Percentiles rank a stretch among this genome's conserved stretches.
phyloP scores from a whole-genome alignment of 306 rosid genomes.

The Carpinus viminea region DNA sequence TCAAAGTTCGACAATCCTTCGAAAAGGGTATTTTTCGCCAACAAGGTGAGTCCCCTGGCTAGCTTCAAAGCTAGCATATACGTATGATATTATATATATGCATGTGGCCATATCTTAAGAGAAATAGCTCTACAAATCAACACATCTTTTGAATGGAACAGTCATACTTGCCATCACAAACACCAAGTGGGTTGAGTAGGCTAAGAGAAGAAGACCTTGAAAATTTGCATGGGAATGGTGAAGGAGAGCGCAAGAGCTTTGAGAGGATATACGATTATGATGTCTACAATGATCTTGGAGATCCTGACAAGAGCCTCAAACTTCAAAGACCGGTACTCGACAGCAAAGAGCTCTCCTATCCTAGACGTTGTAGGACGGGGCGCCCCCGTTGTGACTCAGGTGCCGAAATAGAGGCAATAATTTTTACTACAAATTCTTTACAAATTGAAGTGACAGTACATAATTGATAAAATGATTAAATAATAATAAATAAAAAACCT shows the following conservation, averaged over 20 bases:
- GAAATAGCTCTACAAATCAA: too few relatives aligned
- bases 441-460: too few relatives aligned
- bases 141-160: neutral
- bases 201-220: slow-evolving; percentile 57
- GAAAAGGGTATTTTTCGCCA: slow-evolving; percentile 60
- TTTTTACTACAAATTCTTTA: too few relatives aligned
- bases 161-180: slow-evolving; percentile 63
- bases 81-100: neutral
- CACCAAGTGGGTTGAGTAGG: slow-evolving; percentile 60
- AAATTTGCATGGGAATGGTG: slow-evolving; percentile 51
- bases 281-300: slow-evolving; percentile 65
- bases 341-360: slow-evolving; percentile 54
- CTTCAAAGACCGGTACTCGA: slow-evolving; percentile 67
- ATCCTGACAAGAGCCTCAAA: slow-evolving; percentile 43
- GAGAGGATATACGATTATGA: slow-evolving; percentile 78
- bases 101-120: too few relatives aligned
- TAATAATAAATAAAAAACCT: too few relatives aligned
- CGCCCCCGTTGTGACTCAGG: slow-evolving; percentile 46
- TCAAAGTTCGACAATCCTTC: slow-evolving; percentile 53
- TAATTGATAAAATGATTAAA: too few relatives aligned
- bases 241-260: slow-evolving; percentile 47
- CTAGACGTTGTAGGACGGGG: slow-evolving; percentile 70
- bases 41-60: slow-evolving; percentile 44
- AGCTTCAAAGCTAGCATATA: neutral
- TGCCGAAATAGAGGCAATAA: too few relatives aligned